Evolutionary conservation across 768 basidiomycete species (phyloP).

Genomic region (Tricholoma flavovirens): DNA sequence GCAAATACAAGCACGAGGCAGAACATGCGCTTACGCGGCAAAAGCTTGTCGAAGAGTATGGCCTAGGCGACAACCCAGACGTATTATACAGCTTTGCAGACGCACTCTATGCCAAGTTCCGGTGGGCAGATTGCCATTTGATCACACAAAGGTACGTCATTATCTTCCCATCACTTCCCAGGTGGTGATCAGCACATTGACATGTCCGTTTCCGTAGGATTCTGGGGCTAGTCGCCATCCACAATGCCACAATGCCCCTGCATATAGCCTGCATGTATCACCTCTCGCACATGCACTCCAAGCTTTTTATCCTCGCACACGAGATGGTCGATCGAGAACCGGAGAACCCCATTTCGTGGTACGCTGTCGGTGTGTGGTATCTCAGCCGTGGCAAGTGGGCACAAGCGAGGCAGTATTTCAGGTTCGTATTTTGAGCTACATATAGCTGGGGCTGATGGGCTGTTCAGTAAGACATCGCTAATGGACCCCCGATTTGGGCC

Average conservation of each 20-base stretch:
- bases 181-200: not conserved
- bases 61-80: conserved; percentile 87
- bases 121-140: conserved; percentile 91
- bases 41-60: conserved; percentile 77
- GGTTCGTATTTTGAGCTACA: conserved; percentile 37
- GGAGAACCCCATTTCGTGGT: conserved; percentile 92
- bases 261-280: conserved; percentile 99
- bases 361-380: conserved; percentile 98
- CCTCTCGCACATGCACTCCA: conserved; percentile 83
- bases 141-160: conserved; percentile 68
- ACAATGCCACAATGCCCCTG: conserved; percentile 84
- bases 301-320: conserved; percentile 93
- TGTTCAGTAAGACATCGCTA: conserved; percentile 81
- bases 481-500: conserved; percentile 97
- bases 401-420: conserved; percentile 92
- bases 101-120: conserved; percentile 78
- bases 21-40: conserved; percentile 80
- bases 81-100: conserved; percentile 89
- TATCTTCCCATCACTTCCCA: not conserved
- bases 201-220: conserved; percentile 47
- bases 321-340: conserved; percentile 94
- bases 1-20: conserved; percentile 80
- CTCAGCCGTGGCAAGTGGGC: conserved; percentile 81
- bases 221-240: conserved; percentile 75
- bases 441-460: not conserved